Conservation (phyloP, 2,329 filamentous ascomycete genomes). For the Fusarium sarcochroum region DNA sequence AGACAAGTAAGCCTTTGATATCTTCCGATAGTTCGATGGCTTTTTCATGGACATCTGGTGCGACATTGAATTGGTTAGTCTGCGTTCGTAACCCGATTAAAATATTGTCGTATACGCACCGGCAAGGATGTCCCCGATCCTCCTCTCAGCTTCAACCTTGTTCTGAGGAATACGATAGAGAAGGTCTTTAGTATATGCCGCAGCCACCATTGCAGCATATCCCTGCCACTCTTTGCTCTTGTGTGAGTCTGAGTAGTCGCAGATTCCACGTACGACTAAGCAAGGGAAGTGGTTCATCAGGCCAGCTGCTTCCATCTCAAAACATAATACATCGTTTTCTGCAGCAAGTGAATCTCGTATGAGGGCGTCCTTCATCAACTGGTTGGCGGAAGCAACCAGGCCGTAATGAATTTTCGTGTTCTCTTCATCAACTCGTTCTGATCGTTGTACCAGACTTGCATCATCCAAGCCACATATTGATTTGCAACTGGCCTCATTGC, state of each 20-base stretch:
- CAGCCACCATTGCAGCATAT: slow-evolving; percentile 53
- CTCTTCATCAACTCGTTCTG: background rate
- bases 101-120: background rate
- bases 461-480: background rate
- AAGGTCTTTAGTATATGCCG: slow-evolving; percentile 40
- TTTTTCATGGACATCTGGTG: no score
- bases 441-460: rapidly evolving
- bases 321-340: background rate
- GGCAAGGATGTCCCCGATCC: background rate
- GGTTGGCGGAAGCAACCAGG: slow-evolving; percentile 32
- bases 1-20: background rate
- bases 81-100: no score
- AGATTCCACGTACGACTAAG: slow-evolving; percentile 54
- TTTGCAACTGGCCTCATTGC: background rate
- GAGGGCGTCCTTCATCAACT: slow-evolving; percentile 39
- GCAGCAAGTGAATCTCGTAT: slow-evolving; percentile 17
- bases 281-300: slow-evolving; percentile 48
- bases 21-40: no score
- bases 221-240: slow-evolving; percentile 48
- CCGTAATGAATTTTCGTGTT: slow-evolving; percentile 32
- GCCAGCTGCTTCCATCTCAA: slow-evolving; percentile 38
- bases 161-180: background rate
- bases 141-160: background rate
- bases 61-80: no score
- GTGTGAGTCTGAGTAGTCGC: slow-evolving; percentile 56